Evolutionary conservation across 2,329 filamentous ascomycete species (phyloP), one percentile per base, ranked within the genome.

Genomic region (Albifimbria verrucaria): DNA sequence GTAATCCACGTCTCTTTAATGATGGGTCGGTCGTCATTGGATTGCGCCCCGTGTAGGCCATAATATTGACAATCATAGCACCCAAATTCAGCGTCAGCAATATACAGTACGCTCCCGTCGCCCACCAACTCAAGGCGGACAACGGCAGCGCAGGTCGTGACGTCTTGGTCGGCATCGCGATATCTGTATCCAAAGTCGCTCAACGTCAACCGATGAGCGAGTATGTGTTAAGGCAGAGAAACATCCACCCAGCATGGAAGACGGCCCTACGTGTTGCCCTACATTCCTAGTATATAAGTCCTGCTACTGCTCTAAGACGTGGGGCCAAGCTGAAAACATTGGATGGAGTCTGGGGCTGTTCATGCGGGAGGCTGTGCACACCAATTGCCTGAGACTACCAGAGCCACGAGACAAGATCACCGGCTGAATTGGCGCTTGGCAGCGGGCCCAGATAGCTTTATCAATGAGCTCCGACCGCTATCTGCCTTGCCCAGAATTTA

Each of bases 1-100:
- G 46, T 48, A 17, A 48, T 48, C 15, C 11, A 21, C 15, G 46
- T 48, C 10, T 48, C 25, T 10, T 32, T 48, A 26, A 48, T 48
- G n/a, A 48, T 21, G 17, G 11, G 25, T 26, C 46, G 10, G 20
- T 48, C 46, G 3, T 48, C 46, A 3, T 15, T 17, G 10, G 25
- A 32, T 26, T 32, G 25, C 7, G 46, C 46, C 46, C 46, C 9
- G 46, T 48, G 25, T 48, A 48, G 15, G 46, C 46, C 46, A 48
- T 48, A 26, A 48, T 48, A 20, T 25, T 28, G 18, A 48, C 25
- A 22, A 48, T 36, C 46, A 48, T 48, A 22, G 11, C 7, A 26
- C 24, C 25, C 25, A 48, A 32, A 44, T 9, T 11, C 42, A 21
- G n/a, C n/a, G n/a, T n/a, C n/a, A n/a, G n/a, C n/a, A n/a, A n/a